A percentile compares a stretch with the other conserved stretches of the same genome.
Conservation (phyloP, 805 yeast species). For the Metschnikowia rubicola region DNA sequence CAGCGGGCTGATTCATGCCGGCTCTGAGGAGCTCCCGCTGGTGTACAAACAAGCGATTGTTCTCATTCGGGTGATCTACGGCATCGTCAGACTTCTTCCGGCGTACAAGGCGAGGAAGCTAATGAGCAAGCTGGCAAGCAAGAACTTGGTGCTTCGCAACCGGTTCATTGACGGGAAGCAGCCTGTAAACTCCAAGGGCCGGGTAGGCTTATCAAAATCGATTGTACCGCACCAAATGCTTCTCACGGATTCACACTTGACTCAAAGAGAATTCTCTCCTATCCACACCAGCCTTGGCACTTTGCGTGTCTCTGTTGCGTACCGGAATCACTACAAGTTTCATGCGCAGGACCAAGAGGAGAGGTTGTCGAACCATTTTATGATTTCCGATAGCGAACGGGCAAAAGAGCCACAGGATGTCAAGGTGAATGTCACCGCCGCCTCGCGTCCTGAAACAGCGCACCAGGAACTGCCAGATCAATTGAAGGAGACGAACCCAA, state of each 20-base stretch:
- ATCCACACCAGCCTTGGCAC: constrained; percentile 75
- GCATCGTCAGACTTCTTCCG: constrained; percentile 67
- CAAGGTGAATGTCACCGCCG: background rate
- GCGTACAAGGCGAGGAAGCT: constrained; percentile 53
- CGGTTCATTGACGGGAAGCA: constrained; percentile 72
- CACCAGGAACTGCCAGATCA: background rate
- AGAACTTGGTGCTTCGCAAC: constrained; percentile 47
- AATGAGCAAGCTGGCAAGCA: constrained; percentile 18
- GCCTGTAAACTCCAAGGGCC: constrained; percentile 75
- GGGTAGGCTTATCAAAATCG: constrained; percentile 78
- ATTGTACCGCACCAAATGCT: constrained; percentile 45
- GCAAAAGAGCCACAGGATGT: constrained; percentile 1
- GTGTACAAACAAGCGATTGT: constrained; percentile 74
- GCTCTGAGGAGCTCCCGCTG: constrained; percentile 54
- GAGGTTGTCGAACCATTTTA: constrained; percentile 55
- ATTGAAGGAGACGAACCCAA: too few relatives aligned
- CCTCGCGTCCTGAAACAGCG: background rate
- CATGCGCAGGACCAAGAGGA: constrained; percentile 64
- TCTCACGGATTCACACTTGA: constrained; percentile 46
- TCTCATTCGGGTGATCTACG: constrained; percentile 69
- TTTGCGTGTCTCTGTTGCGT: constrained; percentile 71
- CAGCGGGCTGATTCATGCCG: constrained; percentile 26
- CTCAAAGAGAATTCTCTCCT: constrained; percentile 63
- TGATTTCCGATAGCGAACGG: constrained; percentile 38
- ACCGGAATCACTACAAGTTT: constrained; percentile 69